Evolutionary conservation across 495 filamentous ascomycete species (phyloP), one percentile per base, ranked within the genome.

Genomic region (Aspergillus olivimuriae): DNA sequence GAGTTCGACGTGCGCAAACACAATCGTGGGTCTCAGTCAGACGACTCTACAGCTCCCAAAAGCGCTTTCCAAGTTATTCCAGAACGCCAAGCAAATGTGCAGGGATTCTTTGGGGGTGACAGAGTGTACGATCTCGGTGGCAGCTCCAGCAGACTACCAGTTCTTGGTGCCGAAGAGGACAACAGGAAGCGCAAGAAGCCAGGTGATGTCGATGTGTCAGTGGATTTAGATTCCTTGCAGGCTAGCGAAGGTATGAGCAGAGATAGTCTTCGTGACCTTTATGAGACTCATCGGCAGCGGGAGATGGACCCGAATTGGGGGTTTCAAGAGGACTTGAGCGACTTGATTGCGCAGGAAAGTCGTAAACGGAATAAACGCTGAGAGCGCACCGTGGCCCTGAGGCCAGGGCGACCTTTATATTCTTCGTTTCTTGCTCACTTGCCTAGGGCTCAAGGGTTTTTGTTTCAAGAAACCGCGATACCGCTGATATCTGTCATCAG

Each of bases 51-150:
- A 15, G 74, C 81, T 41, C 86, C 83, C 4, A 78, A 84, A 24
- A 80, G 77, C 31, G 86, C 92, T 8, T 94, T 92, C 60, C 89
- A 89, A 38, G 86, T 98, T 37, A 75, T 98, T 11, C 89, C 89
- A 2, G 92, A 98, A 69, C 83, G 84, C 46, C 79, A 85, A 57
- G 79, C 86, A 15, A 78, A 82, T 37, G 78, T 86, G 12, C 84
- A 91, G 48, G 92, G 92, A 32, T 97, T 97, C 74, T 97, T 98
- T 57, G 92, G 92, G 30, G 87, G 89, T 45, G 92, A 98, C 52
- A 82, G 85, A 52, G 83, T 82, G 11, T 98, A 98, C 63, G 89
- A 97, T 65, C 76, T 98, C 35, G 76, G 75, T 37, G 55, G 63
- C 31, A 52, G 73, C 40, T 60, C 73, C 14, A 59, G 62, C 14